Percentiles rank a stretch among this genome's conserved stretches.
Evolutionary conservation across 805 yeast genomes (phyloP).

Genomic region (Monosporozyma siamensis): DNA sequence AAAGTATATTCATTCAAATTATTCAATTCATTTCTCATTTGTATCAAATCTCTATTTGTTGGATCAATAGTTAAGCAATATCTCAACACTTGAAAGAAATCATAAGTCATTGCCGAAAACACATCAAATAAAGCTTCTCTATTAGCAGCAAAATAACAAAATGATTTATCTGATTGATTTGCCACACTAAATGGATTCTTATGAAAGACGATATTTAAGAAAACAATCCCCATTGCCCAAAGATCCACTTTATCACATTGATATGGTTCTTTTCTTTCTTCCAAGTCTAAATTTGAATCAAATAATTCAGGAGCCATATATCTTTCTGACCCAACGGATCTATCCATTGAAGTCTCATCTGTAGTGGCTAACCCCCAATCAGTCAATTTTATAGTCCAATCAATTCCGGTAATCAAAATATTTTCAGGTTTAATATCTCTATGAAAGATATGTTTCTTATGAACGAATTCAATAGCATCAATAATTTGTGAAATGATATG

Average conservation of each 20-base stretch:
- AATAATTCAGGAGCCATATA: slow-evolving; percentile 94
- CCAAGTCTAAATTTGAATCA: slow-evolving; percentile 37
- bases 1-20: slow-evolving; percentile 63
- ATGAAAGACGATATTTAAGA: slow-evolving; percentile 77
- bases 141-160: slow-evolving; percentile 75
- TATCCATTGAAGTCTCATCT: slow-evolving; percentile 47
- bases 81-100: slow-evolving; percentile 76
- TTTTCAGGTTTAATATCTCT: slow-evolving; percentile 78
- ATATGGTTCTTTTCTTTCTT: slow-evolving; percentile 44
- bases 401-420: slow-evolving; percentile 45
- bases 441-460: slow-evolving; percentile 61
- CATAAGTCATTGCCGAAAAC: slow-evolving; percentile 80
- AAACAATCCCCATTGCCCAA: slow-evolving; percentile 83
- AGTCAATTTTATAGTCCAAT: slow-evolving; percentile 53
- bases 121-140: slow-evolving; percentile 88
- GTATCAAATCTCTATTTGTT: slow-evolving; percentile 57
- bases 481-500: slow-evolving; percentile 53
- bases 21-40: slow-evolving; percentile 51
- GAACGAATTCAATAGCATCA: slow-evolving; percentile 71
- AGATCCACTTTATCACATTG: slow-evolving; percentile 76
- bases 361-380: slow-evolving; percentile 70
- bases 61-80: slow-evolving; percentile 80
- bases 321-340: slow-evolving; percentile 82
- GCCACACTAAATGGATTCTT: slow-evolving; percentile 83
- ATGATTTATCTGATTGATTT: slow-evolving; percentile 68